phyloP scores from a whole-genome alignment of 305 asterid genomes.

The Withania somnifera region DNA sequence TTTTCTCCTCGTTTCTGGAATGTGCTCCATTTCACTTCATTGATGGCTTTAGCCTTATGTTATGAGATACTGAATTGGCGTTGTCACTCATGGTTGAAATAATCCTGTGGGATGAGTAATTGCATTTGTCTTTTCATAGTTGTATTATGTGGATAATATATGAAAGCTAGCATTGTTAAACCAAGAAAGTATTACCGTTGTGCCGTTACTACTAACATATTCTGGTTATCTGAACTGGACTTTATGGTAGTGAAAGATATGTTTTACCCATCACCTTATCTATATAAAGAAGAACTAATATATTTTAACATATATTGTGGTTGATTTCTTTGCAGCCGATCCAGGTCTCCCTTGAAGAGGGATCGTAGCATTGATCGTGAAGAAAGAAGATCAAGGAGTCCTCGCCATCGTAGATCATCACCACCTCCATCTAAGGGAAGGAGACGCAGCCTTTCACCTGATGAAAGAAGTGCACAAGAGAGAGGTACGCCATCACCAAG shows the following conservation, averaged over 20 bases:
- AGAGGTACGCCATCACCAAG: slow-evolving; percentile 29
- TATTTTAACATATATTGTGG: background rate
- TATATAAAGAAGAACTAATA: background rate
- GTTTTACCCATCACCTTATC: background rate
- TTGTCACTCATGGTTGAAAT: background rate
- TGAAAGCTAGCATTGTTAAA: background rate
- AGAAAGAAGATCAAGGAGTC: slow-evolving; percentile 25
- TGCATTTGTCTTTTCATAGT: background rate
- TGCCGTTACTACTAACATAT: background rate
- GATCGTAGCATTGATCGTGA: slow-evolving; percentile 4
- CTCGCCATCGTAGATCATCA: slow-evolving; percentile 19
- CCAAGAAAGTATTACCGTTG: background rate
- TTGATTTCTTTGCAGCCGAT: slow-evolving; percentile 21
- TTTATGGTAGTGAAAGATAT: background rate
- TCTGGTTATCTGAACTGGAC: background rate
- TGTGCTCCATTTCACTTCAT: background rate
- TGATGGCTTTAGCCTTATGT: background rate
- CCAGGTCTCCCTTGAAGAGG: slow-evolving; percentile 30
- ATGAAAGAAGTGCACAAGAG: slow-evolving; percentile 31
- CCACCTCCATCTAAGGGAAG: slow-evolving; percentile 39
- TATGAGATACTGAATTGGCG: background rate
- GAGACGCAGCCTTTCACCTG: slow-evolving; percentile 41
- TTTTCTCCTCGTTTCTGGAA: background rate
- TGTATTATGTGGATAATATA: background rate
- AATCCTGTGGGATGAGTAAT: background rate